Evolutionary conservation across 2,329 filamentous ascomycete genomes (phyloP).

Genomic region (Kalmusia sp.): DNA sequence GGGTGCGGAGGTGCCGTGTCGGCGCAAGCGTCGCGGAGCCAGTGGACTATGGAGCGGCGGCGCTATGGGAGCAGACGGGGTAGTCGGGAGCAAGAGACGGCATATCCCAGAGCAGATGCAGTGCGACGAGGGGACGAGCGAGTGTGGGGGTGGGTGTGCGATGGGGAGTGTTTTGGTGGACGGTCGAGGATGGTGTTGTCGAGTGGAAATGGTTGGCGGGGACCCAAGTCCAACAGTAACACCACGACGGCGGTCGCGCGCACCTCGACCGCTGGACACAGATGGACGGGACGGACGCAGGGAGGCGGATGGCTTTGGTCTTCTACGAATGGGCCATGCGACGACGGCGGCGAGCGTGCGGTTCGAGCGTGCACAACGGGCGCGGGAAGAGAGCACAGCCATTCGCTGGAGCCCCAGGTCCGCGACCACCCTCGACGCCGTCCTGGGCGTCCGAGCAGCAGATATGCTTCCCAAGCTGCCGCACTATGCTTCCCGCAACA

Average conservation of each 20-base stretch:
- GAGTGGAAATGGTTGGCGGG: constrained; percentile 15
- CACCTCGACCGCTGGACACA: neutral
- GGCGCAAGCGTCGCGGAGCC: constrained; percentile 32
- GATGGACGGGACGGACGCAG: neutral
- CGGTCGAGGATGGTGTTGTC: constrained; percentile 15
- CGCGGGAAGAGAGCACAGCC: constrained; percentile 16
- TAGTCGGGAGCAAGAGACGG: constrained; percentile 27
- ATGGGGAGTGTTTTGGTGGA: constrained; percentile 13
- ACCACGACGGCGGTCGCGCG: neutral
- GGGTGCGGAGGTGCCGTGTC: constrained; percentile 34
- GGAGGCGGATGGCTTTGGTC: too few species aligned
- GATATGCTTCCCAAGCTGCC: too few species aligned
- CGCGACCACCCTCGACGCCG: constrained; percentile 1
- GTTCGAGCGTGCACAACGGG: constrained; percentile 1
- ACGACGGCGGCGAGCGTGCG: constrained; percentile 9
- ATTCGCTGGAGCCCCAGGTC: constrained; percentile 27
- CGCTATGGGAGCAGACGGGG: constrained; percentile 27
- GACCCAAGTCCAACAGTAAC: neutral
- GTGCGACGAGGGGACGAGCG: constrained; percentile 24
- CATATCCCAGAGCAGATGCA: constrained; percentile 34
- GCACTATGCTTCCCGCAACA: too few species aligned
- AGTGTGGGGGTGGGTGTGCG: constrained; percentile 23
- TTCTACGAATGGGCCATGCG: constrained; percentile 1
- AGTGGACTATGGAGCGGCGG: constrained; percentile 35
- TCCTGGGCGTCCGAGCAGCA: too few species aligned